Base-by-base conservation (phyloP, 2,329 filamentous ascomycete genomes). In the Epichloe glyceriae region DNA sequence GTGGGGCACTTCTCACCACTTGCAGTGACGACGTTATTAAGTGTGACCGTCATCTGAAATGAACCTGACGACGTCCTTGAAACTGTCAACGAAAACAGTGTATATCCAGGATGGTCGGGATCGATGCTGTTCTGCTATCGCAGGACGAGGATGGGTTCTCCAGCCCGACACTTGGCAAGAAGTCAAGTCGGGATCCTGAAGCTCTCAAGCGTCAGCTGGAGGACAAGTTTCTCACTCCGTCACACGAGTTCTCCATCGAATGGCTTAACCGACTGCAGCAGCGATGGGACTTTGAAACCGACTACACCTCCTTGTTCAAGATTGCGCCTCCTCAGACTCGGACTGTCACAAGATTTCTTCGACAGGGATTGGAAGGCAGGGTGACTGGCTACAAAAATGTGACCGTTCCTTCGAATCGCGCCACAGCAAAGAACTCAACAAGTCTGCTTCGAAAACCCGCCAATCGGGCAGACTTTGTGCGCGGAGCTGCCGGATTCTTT, bases 341-440 rank as follows among this genome's bases (percentile, higher is more conserved):
- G 52, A 97, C 90, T n/a, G 84, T 96, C 58, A 95, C 88, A 30
- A 83, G 93, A 33, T 98, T 98, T 66, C 85, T 83, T 43, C 79
- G 93, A 50, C 88, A 95, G 67, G 93, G 93, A 5, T 76, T 97
- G 14, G 89, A 97, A 68, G 93, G 93, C 20, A 80, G 85, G 49
- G 91, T 98, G 22, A 95, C 88, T 8, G 90, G 90, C 47, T 97
- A 98, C 67, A 86, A 84, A 62, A 93, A 96, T 65, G 87, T 97
- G 47, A 96, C 93, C 1, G 82, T 97, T 8, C 88, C 91, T 5
- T 88, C 88, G 35, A 86, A 83, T 60, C 94, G 86, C 60, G 88
- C 86, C 15, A 96, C 87, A 15, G 91, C 89, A 46, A 98, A 96
- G 70, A 95, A 95, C 62, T 96, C 89, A 3, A 97, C 90, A 0